These are phyloP conservation scores for Coemansia sp. DNA, from an alignment of 192 early-diverging fungal genomes.

Conservation along the genomic window DNA sequence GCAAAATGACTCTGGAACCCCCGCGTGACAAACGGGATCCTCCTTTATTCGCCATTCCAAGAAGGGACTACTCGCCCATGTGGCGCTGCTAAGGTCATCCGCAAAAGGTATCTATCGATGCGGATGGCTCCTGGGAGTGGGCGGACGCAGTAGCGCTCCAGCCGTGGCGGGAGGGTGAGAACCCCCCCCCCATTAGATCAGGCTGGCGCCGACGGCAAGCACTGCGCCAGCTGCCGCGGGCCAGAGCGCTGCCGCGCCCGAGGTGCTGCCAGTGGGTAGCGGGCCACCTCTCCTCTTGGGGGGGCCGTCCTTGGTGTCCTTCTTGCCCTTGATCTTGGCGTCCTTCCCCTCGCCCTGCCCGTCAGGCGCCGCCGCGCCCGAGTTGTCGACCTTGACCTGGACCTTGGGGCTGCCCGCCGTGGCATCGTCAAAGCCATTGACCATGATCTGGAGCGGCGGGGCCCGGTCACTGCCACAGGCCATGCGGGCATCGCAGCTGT, in stretches of 20 bases:
- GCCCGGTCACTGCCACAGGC: slow-evolving; percentile 31
- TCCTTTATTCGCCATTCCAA: too few species aligned
- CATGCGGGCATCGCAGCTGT: slow-evolving; percentile 33
- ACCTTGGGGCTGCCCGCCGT: slow-evolving; percentile 34
- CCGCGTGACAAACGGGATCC: too few species aligned
- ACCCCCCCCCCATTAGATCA: slow-evolving; percentile 1
- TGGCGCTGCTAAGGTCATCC: too few species aligned
- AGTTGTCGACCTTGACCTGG: slow-evolving; percentile 2
- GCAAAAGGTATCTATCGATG: too few species aligned
- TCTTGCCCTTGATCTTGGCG: slow-evolving; percentile 19
- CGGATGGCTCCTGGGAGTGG: too few species aligned
- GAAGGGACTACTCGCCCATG: too few species aligned
- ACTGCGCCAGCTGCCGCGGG: slow-evolving; percentile 10
- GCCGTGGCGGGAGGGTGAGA: too few species aligned
- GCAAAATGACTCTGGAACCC: too few species aligned
- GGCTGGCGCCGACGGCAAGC: slow-evolving; percentile 1
- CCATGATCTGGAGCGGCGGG: slow-evolving; percentile 46
- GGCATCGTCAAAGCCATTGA: slow-evolving; percentile 40
- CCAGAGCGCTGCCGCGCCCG: not conserved
- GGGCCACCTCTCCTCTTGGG: slow-evolving; percentile 34
- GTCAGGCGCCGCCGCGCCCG: not conserved
- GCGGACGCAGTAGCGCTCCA: too few species aligned
- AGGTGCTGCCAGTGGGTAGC: slow-evolving; percentile 17
- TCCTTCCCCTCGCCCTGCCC: not conserved
- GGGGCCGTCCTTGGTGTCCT: slow-evolving; percentile 11